Evolutionary conservation across 169 alveolate genomes (phyloP), one percentile per base, ranked within the genome.

Genomic region (Plasmodium chabaudi): DNA sequence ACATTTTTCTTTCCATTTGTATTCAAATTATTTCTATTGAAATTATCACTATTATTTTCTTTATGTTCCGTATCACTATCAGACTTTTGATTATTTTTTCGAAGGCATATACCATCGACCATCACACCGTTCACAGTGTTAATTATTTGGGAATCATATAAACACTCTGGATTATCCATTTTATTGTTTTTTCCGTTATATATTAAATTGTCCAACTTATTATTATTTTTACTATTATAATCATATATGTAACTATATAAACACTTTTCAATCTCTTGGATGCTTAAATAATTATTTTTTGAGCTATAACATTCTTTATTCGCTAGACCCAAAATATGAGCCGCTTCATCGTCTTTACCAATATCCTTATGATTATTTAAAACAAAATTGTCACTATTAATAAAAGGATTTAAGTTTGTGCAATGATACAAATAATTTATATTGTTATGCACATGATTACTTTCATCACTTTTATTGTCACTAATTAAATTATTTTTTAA

Each of bases 161-260:
- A 34, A 34, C 42, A 25, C 17, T 25, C 15, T 25, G 15, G 4
- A 34, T 34, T 34, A 34, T 34, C 7, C 42, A 34, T 34, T 34
- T 34, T 34, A 4, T 34, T 34, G 7, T 23, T 25, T 34, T 63
- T 63, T 63, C 21, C 15, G 5, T 10, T 15, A 10, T 10, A 10
- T 63, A 15, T 6, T 63, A 42, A 63, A 15, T 49, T 70, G 56
- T 82, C 68, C 23, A 56, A 70, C 46, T 67, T 67, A 5, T 39
- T 57, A 6, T 51, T 72, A 56, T 82, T 82, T 67, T 65, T 44
- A 4, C 34, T 67, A 49, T 53, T 55, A 27, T 82, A 82, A 68
- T 23, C 13, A 82, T 82, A 51, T 60, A 67, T 56, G 57, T 67
- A 67, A 46, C 61, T 67, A 71, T 19, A n/a, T 34, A 82, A 67